Percentiles rank a stretch among this genome's conserved stretches.
Conservation (phyloP, 2,329 filamentous ascomycete species). For the Xylaria sp. region DNA sequence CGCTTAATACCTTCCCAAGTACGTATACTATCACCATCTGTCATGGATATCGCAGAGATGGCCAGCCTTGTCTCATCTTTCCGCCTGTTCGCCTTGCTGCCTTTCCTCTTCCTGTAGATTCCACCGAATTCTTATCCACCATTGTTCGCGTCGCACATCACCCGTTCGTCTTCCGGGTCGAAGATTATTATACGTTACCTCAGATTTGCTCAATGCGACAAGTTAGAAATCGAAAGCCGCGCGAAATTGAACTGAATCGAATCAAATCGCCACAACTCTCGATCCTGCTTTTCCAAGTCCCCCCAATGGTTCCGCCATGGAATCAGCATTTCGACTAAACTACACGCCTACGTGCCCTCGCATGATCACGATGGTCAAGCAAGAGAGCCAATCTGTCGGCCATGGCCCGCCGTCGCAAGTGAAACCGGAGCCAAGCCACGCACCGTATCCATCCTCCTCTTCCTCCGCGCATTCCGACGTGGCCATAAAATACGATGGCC, state of each 20-base stretch:
- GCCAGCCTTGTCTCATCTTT: constrained; percentile 3
- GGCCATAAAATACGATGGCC: neutral
- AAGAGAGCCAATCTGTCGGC: neutral
- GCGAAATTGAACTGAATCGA: neutral
- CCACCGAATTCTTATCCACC: too few species aligned
- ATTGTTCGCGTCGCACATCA: neutral
- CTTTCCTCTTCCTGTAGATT: neutral
- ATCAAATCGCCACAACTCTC: neutral
- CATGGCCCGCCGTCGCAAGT: neutral
- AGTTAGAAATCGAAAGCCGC: neutral
- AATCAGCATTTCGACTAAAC: neutral
- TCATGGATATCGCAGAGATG: neutral
- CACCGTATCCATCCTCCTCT: neutral
- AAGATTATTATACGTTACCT: neutral
- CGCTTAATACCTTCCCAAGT: neutral
- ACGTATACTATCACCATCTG: neutral
- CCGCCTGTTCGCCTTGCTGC: neutral
- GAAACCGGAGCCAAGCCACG: neutral
- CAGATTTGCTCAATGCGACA: neutral
- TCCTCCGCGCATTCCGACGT: neutral
- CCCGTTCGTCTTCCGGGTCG: neutral
- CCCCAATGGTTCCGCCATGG: neutral
- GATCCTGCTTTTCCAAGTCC: neutral
- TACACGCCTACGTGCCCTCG: neutral
- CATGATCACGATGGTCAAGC: constrained; percentile 17